Evolutionary conservation across 2,329 filamentous ascomycete species (phyloP), one percentile per base, ranked within the genome.

Genomic region (Pyrenophora teres): DNA sequence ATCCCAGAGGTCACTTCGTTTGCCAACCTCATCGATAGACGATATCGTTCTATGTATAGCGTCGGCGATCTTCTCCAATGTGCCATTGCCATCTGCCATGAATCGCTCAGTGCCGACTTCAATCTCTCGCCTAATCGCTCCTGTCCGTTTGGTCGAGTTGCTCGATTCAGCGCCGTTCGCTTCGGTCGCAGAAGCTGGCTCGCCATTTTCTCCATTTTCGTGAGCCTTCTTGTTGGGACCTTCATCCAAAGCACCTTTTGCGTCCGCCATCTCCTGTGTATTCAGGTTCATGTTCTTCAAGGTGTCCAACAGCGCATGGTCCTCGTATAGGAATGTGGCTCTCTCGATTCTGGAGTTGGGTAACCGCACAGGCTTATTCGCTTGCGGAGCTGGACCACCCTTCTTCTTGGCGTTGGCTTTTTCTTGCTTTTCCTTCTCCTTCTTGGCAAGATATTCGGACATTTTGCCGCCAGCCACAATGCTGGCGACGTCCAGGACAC

Each of bases 1-100:
- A 65, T 97, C 93, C 94, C 94, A 99, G 58, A 95, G 87, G 31
- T 89, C 83, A 31, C 89, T 87, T 38, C 94, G 86, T 79, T 92
- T 92, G 65, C 89, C 87, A 60, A 91, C 85, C 57, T 96, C 92
- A 39, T 90, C 87, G 19, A 96, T 90, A 31, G 86, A 85, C 62
- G 92, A 87, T 45, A 97, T 86, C 1, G 90, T 87, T 51, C 87
- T 85, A 74, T 96, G 92, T 59, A 97, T 88, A 33, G 90, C 86
- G 47, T 88, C 87, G 19, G 90, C 90, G 57, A 99, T 90, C 49
- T 86, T 86, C 68, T 96, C 90, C 37, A 97, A 83, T 49, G 96
- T 86, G 3, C 80, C 82, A 46, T 88, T 86, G 8, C 78, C 81
- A n/a, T 81, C 78, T 36, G 81, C 77, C 63, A 84, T 76, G 68